Evolutionary conservation across 179 eudicot species (phyloP), one percentile per base, ranked within the genome.

Genomic region (Vitellaria paradoxa): DNA sequence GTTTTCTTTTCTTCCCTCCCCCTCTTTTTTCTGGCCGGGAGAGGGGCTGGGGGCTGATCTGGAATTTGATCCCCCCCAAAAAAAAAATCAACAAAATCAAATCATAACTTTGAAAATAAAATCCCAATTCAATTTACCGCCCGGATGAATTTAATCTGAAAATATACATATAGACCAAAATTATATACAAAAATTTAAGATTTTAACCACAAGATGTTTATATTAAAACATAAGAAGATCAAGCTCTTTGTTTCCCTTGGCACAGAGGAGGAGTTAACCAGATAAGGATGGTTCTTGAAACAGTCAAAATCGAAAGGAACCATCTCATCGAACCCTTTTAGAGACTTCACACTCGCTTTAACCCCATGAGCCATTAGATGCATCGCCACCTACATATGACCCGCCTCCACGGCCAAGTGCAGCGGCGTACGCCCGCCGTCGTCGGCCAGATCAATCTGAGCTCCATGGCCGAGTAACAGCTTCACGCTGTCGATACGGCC

Each of bases 401-500:
- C 88, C 0, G 82, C 82, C 80, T 87, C 88, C 3, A 76, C 72
- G 5, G 91, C 91, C 1, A 79, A 77, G 10, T 78, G 81, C n/a
- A 87, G 75, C 1, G 91, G 84, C 12, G 86, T 83, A 18, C 78
- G 72, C 0, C 91, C 88, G 65, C 57, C 30, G 21, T 81, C 82
- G 57, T 87, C 87, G 7, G 78, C 79, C 0, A 65, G 17, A 71
- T 85, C 86, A 45, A 81, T 73, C 64, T n/a, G 46, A 9, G 88
- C 91, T 47, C 91, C 87, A 47, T 84, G 75, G 24, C 76, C 70
- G 0, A 87, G 50, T 81, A 87, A 78, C 7, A 80, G 52, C 87
- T 80, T 82, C 10, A 87, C 91, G 13, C 87, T 21, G 63, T 87
- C 87, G 11, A 80, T 53, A 6, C 81, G 80, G 2, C 88, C 91